phyloP scores from a whole-genome alignment of 2,329 filamentous ascomycete species.

The Ceratocystis smalleyi region DNA sequence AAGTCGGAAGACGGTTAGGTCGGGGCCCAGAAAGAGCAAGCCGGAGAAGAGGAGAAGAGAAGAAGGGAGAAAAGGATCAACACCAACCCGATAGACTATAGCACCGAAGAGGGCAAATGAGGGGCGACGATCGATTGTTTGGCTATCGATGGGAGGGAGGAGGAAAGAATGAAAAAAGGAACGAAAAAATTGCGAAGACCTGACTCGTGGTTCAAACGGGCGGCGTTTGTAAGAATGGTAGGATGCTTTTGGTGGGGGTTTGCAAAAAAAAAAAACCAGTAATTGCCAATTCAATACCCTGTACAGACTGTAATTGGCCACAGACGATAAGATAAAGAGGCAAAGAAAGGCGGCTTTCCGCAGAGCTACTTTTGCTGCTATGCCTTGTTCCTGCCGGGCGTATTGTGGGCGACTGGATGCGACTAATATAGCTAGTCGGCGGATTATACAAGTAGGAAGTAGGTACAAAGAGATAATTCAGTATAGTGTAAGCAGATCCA shows the following conservation, averaged over 20 bases:
- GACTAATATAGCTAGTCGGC: background rate
- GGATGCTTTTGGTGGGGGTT: conserved; percentile 9
- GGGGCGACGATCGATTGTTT: background rate
- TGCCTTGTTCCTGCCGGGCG: conserved; percentile 1
- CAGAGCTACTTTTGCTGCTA: background rate
- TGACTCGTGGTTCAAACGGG: conserved; percentile 4
- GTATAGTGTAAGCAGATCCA: no score
- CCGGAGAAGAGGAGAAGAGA: background rate
- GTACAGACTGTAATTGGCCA: conserved; percentile 10
- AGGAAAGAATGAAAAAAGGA: conserved; percentile 2
- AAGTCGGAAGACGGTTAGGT: background rate
- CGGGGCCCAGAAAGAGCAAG: background rate
- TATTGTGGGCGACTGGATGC: background rate
- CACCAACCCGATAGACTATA: background rate
- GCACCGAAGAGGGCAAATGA: background rate
- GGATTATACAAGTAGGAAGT: no score
- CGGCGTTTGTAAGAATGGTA: conserved; percentile 6
- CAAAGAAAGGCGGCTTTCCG: background rate
- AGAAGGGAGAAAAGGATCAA: conserved; percentile 1
- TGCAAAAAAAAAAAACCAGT: conserved; percentile 4
- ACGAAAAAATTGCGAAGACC: background rate
- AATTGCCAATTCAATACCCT: conserved; percentile 3
- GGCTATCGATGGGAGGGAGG: background rate
- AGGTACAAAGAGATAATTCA: background rate
- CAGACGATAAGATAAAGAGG: conserved; percentile 14